Base-by-base conservation (phyloP, 2,329 filamentous ascomycete genomes). In the Lizonia empirigonia region DNA sequence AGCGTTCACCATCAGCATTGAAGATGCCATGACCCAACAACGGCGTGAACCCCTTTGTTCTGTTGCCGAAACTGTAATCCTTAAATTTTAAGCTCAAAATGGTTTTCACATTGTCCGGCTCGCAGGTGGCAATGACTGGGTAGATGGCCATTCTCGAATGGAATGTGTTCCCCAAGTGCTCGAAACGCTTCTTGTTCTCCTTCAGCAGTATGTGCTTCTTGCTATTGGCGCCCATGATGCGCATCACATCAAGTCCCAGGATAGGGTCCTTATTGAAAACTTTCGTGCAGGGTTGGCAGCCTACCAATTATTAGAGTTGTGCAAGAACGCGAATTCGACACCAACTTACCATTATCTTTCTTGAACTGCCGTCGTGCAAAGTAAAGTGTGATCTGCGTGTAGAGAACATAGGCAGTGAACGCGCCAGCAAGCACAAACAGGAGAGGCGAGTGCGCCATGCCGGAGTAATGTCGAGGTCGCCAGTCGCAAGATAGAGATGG, bases 201-300 rank as follows among this genome's bases (percentile, higher is more conserved):
- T 58, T 24, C 12, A 67, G 33, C 16, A 59, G 2, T 15, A 64
- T 60, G 23, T 61, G 49, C 36, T 65, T 52, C 18, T 73, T 75
- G 45, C 74, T 52, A 4, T 76, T 73, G 10, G 66, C 64, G 16
- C 76, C 47, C 50, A 76, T 76, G 20, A 69, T 56, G 29, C 70
- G 58, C 50, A 84, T 72, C 30, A 78, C 64, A 62, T 84, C 80
- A 20, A 80, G 59, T 2, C 83, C 84, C 3, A 85, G 69, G 46
- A 86, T 60, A 0, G 77, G 80, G 57, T 85, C 84, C 46, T 76
- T 76, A 67, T 83, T 78, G 3, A 79, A 79, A 53, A 76, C 80
- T 7, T 56, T 50, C 2, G 67, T 62, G n/a, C 75, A 73, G 7
- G 75, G 74, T 39, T 79, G 69, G 64, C 81, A 83, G 38, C 79